phyloP scores from a whole-genome alignment of 805 yeast genomes.

The Kazachstania viticola region DNA sequence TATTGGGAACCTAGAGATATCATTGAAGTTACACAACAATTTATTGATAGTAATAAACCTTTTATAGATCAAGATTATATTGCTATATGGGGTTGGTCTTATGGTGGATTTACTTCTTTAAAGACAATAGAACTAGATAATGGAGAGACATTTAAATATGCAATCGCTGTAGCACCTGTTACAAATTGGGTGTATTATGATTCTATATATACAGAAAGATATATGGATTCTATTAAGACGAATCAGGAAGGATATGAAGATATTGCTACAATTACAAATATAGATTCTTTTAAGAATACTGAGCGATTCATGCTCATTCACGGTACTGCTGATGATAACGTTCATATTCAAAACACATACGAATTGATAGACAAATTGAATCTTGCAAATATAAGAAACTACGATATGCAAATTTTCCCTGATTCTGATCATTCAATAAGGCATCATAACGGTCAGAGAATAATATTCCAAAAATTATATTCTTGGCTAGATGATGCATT shows the following conservation, averaged over 20 bases:
- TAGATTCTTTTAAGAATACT: conserved; percentile 34
- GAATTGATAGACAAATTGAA: conserved; percentile 52
- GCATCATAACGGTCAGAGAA: conserved; percentile 65
- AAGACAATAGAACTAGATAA: conserved; percentile 61
- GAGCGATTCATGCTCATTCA: conserved; percentile 58
- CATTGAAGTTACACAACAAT: conserved; percentile 37
- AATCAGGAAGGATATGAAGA: conserved; percentile 39
- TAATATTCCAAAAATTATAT: conserved; percentile 61
- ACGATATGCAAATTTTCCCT: conserved; percentile 81
- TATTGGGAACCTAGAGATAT: conserved; percentile 71
- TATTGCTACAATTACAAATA: conserved; percentile 33
- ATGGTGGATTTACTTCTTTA: conserved; percentile 69
- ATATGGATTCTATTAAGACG: conserved; percentile 45
- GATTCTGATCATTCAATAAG: conserved; percentile 82
- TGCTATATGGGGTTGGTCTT: conserved; percentile 84
- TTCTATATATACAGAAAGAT: conserved; percentile 71
- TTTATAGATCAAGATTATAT: conserved; percentile 43
- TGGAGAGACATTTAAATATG: conserved; percentile 55
- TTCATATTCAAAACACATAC: conserved; percentile 61
- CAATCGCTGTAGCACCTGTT: conserved; percentile 79
- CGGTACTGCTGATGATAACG: conserved; percentile 80
- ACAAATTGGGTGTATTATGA: conserved; percentile 70
- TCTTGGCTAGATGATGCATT: conserved; percentile 60
- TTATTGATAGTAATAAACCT: conserved; percentile 30
- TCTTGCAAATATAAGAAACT: conserved; percentile 45